phyloP scores from a whole-genome alignment of 768 basidiomycete genomes.

The Kwoniella newhampshirensis region DNA sequence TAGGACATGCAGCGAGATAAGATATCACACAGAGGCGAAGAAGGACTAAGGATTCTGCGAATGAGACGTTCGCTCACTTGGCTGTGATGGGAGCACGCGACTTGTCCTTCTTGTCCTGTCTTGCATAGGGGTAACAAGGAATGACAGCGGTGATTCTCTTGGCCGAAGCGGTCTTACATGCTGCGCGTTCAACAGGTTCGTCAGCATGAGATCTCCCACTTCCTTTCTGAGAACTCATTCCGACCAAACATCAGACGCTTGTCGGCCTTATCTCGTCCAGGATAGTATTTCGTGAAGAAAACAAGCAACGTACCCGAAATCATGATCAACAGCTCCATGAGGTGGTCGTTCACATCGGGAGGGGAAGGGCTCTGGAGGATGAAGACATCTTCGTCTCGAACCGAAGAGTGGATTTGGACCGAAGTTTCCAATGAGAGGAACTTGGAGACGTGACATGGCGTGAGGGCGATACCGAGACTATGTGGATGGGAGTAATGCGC shows the following conservation, averaged over 20 bases:
- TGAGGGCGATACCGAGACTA: conserved; percentile 85
- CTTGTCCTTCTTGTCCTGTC: conserved; percentile 99
- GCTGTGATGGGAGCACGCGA: conserved; percentile 96
- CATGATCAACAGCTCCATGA: conserved; percentile 99
- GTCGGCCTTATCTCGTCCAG: too few relatives aligned
- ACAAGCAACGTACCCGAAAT: conserved; percentile 65
- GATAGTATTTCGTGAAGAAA: too few relatives aligned
- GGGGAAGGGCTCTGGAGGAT: conserved; percentile 70
- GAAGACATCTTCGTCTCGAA: conserved; percentile 97
- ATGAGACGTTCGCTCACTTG: conserved; percentile 58
- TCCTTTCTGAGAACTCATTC: too few relatives aligned
- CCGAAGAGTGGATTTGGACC: conserved; percentile 89
- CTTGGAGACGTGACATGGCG: conserved; percentile 80
- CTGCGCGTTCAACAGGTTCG: conserved; percentile 11
- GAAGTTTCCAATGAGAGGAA: conserved; percentile 89
- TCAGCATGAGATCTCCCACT: too few relatives aligned
- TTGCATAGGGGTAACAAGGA: conserved; percentile 92
- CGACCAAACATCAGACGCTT: too few relatives aligned
- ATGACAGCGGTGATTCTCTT: conserved; percentile 97
- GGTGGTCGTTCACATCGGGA: conserved; percentile 72
- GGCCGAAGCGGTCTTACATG: conserved; percentile 98
- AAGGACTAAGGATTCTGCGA: background rate
- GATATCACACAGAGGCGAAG: too few relatives aligned
- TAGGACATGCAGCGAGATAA: background rate
- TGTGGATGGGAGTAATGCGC: conserved; percentile 2